Evolutionary conservation across 257 asterid genomes (phyloP).

Genomic region (Primulina eburnea): DNA sequence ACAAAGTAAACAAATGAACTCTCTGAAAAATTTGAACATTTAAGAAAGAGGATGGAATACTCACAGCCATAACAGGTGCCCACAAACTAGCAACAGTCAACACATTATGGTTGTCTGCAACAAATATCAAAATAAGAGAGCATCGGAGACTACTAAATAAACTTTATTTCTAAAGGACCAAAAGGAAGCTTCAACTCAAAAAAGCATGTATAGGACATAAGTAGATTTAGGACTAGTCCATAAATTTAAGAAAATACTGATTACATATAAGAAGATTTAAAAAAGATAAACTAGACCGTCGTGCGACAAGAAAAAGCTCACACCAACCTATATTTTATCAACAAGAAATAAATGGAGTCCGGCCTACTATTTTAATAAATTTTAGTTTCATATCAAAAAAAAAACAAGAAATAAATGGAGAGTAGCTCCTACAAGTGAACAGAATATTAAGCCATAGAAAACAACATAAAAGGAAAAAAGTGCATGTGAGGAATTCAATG

Average conservation of each 20-base stretch:
- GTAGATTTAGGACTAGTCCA: no score
- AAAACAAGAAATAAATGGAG: neutral
- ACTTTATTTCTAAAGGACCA: neutral
- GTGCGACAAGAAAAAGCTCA: neutral
- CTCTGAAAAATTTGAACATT: slow-evolving; percentile 8
- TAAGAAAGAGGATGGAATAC: slow-evolving; percentile 32
- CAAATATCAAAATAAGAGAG: slow-evolving; percentile 26
- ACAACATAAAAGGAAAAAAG: no score
- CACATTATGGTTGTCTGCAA: slow-evolving; percentile 75
- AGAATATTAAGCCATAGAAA: neutral
- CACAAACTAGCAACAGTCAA: slow-evolving; percentile 78
- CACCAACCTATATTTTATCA: neutral
- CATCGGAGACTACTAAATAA: slow-evolving; percentile 18
- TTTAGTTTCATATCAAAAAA: no score
- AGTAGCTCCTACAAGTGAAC: neutral
- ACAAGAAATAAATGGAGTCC: neutral
- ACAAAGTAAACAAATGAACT: slow-evolving; percentile 2
- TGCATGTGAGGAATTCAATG: no score
- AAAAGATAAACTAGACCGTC: no score
- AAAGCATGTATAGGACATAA: no score
- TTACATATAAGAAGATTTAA: neutral
- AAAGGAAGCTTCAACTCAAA: no score
- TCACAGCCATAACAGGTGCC: slow-evolving; percentile 98
- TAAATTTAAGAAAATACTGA: neutral
- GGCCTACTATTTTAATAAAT: no score